Evolutionary conservation across 164 flowering plant genomes (phyloP).

Genomic region (Umbilicus rupestris): DNA sequence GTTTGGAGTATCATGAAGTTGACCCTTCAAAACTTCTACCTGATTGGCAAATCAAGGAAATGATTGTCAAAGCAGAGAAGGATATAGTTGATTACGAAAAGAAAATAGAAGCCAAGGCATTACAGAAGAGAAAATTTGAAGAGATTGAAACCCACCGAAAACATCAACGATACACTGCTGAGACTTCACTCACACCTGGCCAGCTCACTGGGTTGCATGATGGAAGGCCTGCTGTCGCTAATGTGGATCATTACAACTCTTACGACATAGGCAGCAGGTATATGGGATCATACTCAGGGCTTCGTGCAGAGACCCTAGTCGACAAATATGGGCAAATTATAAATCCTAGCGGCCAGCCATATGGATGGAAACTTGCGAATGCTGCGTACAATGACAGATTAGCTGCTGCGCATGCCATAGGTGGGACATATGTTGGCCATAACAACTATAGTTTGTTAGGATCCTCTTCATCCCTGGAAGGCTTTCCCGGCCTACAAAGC

Average conservation of each 20-base stretch:
- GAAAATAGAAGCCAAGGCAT: conserved; percentile 16
- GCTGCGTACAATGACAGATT: not conserved
- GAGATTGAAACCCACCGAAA: conserved; percentile 16
- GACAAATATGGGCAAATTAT: conserved; percentile 2
- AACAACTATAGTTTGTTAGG: not conserved
- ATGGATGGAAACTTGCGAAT: not conserved
- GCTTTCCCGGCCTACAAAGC: not conserved
- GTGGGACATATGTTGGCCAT: not conserved
- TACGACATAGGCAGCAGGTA: not conserved
- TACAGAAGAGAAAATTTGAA: conserved; percentile 25
- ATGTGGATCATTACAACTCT: not conserved
- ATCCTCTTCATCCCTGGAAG: not conserved
- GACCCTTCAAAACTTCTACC: conserved; percentile 26
- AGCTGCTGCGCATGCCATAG: not conserved
- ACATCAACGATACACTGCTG: not conserved
- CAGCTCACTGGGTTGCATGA: conserved; percentile 5
- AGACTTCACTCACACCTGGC: not conserved
- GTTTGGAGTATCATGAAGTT: conserved; percentile 29
- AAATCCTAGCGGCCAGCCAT: not conserved
- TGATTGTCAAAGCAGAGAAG: conserved; percentile 30
- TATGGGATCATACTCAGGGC: not conserved
- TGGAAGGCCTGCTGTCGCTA: not conserved
- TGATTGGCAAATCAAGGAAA: conserved; percentile 27
- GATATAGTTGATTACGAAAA: conserved; percentile 19
- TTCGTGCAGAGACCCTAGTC: not conserved